Conservation (phyloP, 2,329 filamentous ascomycete genomes). For the Pseudonectria foliicola region DNA sequence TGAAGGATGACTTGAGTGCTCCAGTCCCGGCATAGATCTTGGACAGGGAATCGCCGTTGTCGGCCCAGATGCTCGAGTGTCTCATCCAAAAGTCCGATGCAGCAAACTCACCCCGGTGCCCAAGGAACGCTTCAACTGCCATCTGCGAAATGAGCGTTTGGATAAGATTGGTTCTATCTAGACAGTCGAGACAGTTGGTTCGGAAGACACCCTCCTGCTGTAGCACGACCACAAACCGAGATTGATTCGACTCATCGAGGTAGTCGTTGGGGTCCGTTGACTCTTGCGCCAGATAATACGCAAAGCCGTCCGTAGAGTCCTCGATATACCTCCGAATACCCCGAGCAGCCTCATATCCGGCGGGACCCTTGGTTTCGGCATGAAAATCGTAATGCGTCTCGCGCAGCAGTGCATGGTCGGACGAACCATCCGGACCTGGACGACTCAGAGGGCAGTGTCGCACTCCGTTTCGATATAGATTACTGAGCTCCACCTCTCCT, state of each 20-base stretch:
- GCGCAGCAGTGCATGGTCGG: slow-evolving; percentile 66
- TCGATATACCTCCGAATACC: slow-evolving; percentile 75
- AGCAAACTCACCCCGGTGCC: slow-evolving; percentile 62
- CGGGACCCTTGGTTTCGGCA: slow-evolving; percentile 79
- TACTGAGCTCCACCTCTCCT: slow-evolving; percentile 76
- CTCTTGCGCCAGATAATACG: slow-evolving; percentile 82
- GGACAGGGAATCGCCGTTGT: slow-evolving; percentile 90
- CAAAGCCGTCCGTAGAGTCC: slow-evolving; percentile 75
- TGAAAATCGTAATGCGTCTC: slow-evolving; percentile 95
- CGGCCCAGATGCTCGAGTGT: slow-evolving; percentile 91
- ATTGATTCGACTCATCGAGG: slow-evolving; percentile 28
- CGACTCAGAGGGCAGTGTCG: slow-evolving; percentile 64
- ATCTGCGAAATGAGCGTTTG: slow-evolving; percentile 94
- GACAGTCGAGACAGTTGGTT: slow-evolving; percentile 91
- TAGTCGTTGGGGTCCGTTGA: slow-evolving; percentile 45
- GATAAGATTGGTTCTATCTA: slow-evolving; percentile 92
- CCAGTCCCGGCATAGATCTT: slow-evolving; percentile 96
- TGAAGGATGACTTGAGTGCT: slow-evolving; percentile 91
- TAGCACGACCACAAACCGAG: slow-evolving; percentile 59
- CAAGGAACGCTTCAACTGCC: slow-evolving; percentile 79
- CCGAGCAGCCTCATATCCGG: slow-evolving; percentile 84
- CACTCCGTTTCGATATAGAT: slow-evolving; percentile 73
- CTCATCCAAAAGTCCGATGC: slow-evolving; percentile 82
- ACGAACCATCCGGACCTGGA: slow-evolving; percentile 44
- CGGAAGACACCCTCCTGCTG: slow-evolving; percentile 95